A percentile compares a stretch with the other conserved stretches of the same genome.
Conservation (phyloP, 495 filamentous ascomycete species). For the Penicillium robsamsonii region DNA sequence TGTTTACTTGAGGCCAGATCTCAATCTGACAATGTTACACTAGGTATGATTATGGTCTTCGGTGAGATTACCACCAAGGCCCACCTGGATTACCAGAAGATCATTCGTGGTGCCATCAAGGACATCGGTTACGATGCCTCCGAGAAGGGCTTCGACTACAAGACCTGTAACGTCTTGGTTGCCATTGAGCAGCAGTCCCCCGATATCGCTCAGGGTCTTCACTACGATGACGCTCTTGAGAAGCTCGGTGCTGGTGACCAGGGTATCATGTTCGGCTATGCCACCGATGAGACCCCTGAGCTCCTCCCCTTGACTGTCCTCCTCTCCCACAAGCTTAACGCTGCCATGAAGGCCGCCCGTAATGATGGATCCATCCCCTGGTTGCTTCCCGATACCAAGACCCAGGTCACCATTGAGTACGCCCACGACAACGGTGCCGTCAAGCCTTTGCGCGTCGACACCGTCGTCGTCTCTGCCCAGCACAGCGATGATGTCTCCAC, state of each 20-base stretch:
- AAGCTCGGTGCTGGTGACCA: constrained; percentile 98
- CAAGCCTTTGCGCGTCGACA: constrained; percentile 88
- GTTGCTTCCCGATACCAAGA: constrained; percentile 98
- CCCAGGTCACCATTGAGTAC: constrained; percentile 98
- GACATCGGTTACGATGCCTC: constrained; percentile 98
- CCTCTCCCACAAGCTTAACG: constrained; percentile 93
- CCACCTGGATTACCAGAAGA: constrained; percentile 92
- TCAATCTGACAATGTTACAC: constrained; percentile 21
- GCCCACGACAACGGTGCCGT: constrained; percentile 93
- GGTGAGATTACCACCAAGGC: constrained; percentile 99
- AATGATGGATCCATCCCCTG: constrained; percentile 84
- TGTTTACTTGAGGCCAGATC: constrained; percentile 6
- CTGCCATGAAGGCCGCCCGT: constrained; percentile 83
- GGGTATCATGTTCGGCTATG: constrained; percentile 99
- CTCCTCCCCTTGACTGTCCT: constrained; percentile 89
- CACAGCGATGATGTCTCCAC: constrained; percentile 87
- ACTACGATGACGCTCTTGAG: constrained; percentile 95
- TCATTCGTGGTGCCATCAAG: constrained; percentile 93
- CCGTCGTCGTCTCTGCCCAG: constrained; percentile 93
- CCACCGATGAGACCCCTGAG: constrained; percentile 98
- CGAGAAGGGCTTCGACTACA: constrained; percentile 99
- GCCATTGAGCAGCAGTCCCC: constrained; percentile 99
- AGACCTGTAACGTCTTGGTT: constrained; percentile 97
- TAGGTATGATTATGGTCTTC: constrained; percentile 97
- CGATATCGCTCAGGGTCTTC: constrained; percentile 97